A percentile compares a stretch with the other conserved stretches of the same genome.
These are phyloP conservation scores for Cutaneotrichosporon dermatis DNA, from an alignment of 1,284 basidiomycete genomes.

Conservation along the genomic window DNA sequence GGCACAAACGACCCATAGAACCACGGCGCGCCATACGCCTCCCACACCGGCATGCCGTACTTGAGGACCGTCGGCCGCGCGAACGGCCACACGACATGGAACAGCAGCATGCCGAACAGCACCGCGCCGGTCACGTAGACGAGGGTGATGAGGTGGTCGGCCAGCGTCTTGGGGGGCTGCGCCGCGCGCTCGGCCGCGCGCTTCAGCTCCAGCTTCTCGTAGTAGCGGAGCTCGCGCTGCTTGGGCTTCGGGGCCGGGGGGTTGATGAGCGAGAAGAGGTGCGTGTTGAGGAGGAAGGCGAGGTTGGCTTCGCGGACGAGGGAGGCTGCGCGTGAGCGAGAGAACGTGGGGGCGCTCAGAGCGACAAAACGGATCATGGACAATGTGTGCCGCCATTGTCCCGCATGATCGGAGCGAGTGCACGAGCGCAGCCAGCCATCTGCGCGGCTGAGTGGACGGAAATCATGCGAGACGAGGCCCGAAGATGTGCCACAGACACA, in stretches of 20 bases:
- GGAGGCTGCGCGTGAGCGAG: slow-evolving; percentile 37
- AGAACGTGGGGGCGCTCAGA: too few relatives aligned
- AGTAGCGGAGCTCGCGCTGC: slow-evolving; percentile 19
- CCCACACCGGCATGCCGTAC: not conserved
- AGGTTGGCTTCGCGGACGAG: slow-evolving; percentile 62
- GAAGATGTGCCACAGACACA: too few relatives aligned
- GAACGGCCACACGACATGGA: not conserved
- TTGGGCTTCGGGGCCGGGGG: slow-evolving; percentile 8
- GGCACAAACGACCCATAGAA: not conserved
- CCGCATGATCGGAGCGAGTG: too few relatives aligned
- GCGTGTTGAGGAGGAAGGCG: slow-evolving; percentile 65
- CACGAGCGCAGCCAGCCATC: too few relatives aligned
- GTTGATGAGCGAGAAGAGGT: slow-evolving; percentile 58
- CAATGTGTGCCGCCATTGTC: too few relatives aligned
- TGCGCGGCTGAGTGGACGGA: too few relatives aligned
- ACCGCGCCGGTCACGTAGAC: not conserved
- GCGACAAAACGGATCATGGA: too few relatives aligned
- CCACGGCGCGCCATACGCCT: not conserved
- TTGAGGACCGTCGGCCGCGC: not conserved
- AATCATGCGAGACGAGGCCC: too few relatives aligned
- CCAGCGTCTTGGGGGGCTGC: not conserved
- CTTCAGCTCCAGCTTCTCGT: slow-evolving; percentile 4
- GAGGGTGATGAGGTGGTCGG: not conserved
- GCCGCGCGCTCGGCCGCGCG: not conserved
- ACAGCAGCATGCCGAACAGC: not conserved